Evolutionary conservation across 1,284 basidiomycete genomes (phyloP), one percentile per base, ranked within the genome.

Genomic region (Cutaneotrichosporon cavernicola): DNA sequence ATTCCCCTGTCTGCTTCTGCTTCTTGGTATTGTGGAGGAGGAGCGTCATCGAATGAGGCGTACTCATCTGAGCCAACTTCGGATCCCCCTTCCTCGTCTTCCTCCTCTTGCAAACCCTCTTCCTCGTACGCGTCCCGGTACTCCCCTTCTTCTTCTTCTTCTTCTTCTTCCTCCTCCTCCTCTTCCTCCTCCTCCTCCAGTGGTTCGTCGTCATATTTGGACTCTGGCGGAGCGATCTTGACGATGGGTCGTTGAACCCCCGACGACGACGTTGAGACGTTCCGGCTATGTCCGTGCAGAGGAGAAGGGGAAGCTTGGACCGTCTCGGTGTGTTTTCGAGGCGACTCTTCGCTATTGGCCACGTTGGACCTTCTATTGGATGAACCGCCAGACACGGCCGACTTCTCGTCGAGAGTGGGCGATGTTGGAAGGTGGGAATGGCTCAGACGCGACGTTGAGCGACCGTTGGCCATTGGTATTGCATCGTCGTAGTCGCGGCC

Each of bases 371-470:
- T 38, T 30, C 55, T 40, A 21, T 56, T 56, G 13, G 36, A 40
- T 14, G 60, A 61, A 5, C 43, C 53, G 43, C 60, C 60, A 2
- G 60, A 61, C 46, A 61, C 52, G 16, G 60, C 51, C 40, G 53
- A 49, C 53, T 61, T 56, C 21, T 32, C 47, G 21, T 47, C 46
- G 50, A 74, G 73, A 5, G 72, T 74, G 0, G 77, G 76, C 13
- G 76, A 76, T 6, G 74, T 75, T n/a, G 72, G 73, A 9, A 72
- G 63, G 52, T 74, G 55, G 9, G 52, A 34, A 38, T 63, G 63
- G 30, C 51, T 53, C 40, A 56, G 32, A 7, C 50, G 56, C 36
- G 59, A 59, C 8, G 38, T 46, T 14, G 63, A 40, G 5, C 47
- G 52, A 14, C 58, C 40, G 52, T 56, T 62, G 32, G 49, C 21